Evolutionary conservation across 177 flowering plant species (phyloP).

Genomic region (Vitis hybrid): DNA sequence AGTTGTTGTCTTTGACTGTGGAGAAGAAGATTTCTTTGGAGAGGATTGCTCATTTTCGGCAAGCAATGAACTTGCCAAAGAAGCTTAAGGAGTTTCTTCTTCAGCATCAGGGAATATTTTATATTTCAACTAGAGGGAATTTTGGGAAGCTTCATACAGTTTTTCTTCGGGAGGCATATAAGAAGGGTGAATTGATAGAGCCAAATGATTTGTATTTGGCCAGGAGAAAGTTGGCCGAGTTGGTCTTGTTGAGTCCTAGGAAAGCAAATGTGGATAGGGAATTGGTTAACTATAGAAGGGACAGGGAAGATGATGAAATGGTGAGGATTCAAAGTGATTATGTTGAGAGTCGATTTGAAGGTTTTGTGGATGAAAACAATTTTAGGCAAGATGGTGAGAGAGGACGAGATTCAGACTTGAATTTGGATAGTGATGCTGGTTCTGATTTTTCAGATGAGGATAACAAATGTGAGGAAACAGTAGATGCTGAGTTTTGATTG

Average conservation of each 20-base stretch:
- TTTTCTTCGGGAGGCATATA: constrained; percentile 87
- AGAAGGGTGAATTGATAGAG: constrained; percentile 74
- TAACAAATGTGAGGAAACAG: constrained; percentile 22
- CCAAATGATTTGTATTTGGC: constrained; percentile 92
- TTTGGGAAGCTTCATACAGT: constrained; percentile 94
- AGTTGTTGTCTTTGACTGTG: constrained; percentile 78
- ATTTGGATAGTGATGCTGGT: constrained; percentile 17
- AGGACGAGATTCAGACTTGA: constrained; percentile 22
- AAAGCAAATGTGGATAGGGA: constrained; percentile 53
- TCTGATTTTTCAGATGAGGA: constrained; percentile 20
- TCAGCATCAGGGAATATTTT: constrained; percentile 97
- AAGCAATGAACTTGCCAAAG: constrained; percentile 79
- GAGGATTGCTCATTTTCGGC: constrained; percentile 92
- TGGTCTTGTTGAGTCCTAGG: constrained; percentile 74
- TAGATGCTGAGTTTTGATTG: constrained; percentile 13
- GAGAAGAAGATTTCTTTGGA: constrained; percentile 94
- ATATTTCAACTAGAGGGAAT: constrained; percentile 91
- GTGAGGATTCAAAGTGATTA: constrained; percentile 21
- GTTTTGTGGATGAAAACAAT: constrained; percentile 17
- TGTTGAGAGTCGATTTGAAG: constrained; percentile 25
- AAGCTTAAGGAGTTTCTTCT: constrained; percentile 89
- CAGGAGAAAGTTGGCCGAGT: constrained; percentile 66
- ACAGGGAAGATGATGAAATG: constrained; percentile 35
- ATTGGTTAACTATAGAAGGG: constrained; percentile 49
- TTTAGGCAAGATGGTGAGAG: constrained; percentile 16